Evolutionary conservation across 2,329 filamentous ascomycete species (phyloP).

Genomic region (Blastomyces parvus): DNA sequence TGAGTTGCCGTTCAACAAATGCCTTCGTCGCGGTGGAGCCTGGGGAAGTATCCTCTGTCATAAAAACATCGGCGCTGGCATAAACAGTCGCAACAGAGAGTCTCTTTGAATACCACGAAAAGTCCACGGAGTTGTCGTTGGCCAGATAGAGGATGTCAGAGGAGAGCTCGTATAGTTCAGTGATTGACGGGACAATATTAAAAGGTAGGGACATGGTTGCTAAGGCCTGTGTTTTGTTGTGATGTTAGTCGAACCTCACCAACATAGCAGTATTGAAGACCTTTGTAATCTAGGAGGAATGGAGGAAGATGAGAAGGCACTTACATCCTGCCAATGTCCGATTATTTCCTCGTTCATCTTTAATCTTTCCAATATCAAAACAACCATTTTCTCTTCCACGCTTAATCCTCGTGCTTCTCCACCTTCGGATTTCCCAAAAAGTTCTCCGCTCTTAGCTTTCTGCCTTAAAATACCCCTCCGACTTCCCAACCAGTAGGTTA

Average conservation of each 20-base stretch:
- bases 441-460: conserved; percentile 19
- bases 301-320: conserved; percentile 20
- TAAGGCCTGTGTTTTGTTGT: conserved; percentile 53
- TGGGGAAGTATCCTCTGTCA: conserved; percentile 74
- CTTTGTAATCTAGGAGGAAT: neutral
- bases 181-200: conserved; percentile 64
- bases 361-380: conserved; percentile 66
- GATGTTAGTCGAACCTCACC: neutral
- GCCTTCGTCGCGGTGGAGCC: conserved; percentile 67
- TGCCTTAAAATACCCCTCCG: conserved; percentile 30
- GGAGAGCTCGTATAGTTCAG: conserved; percentile 69
- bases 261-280: neutral
- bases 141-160: conserved; percentile 89
- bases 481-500: conserved; percentile 43
- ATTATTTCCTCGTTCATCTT: conserved; percentile 64
- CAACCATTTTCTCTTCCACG: conserved; percentile 56
- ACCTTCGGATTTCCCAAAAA: conserved; percentile 11
- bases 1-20: conserved; percentile 67
- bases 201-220: conserved; percentile 80
- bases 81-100: conserved; percentile 56
- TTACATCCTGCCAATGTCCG: conserved; percentile 76
- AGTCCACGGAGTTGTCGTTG: conserved; percentile 71
- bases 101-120: conserved; percentile 75
- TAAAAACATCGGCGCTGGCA: conserved; percentile 76
- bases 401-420: conserved; percentile 26